Conservation (phyloP, 805 yeast genomes). For the Debaryomyces castellii region DNA sequence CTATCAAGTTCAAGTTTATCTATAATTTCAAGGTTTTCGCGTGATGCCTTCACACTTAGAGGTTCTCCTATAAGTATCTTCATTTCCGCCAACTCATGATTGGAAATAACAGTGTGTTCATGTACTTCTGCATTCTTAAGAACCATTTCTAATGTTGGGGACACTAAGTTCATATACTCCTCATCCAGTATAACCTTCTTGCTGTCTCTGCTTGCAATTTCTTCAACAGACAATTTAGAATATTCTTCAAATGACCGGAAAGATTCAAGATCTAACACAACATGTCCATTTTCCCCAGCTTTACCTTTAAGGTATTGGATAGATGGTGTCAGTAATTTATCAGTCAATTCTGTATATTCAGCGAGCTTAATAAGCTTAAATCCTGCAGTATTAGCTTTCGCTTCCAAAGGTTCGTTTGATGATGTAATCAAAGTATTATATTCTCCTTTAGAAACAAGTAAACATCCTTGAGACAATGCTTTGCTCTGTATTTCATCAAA, state of each 20-base stretch:
- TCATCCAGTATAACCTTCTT: constrained; percentile 1
- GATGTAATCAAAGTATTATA: constrained; percentile 9
- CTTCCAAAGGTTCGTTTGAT: constrained; percentile 11
- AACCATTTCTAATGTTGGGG: constrained; percentile 21
- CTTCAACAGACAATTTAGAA: background rate
- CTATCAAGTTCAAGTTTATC: constrained; percentile 4
- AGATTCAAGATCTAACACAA: constrained; percentile 1
- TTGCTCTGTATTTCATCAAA: constrained; percentile 7
- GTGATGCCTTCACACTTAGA: constrained; percentile 12
- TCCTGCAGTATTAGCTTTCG: constrained; percentile 6
- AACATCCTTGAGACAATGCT: constrained; percentile 9
- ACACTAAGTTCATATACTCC: constrained; percentile 1
- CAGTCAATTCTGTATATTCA: constrained; percentile 21
- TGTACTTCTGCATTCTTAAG: constrained; percentile 19
- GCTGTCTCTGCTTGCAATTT: constrained; percentile 2
- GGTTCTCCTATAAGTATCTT: constrained; percentile 11
- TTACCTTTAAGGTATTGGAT: constrained; percentile 21
- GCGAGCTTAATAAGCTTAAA: constrained; percentile 10
- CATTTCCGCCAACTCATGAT: constrained; percentile 3
- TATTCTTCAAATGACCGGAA: background rate
- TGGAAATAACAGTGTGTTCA: constrained; percentile 8
- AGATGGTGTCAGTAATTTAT: constrained; percentile 16
- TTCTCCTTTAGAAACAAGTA: constrained; percentile 11
- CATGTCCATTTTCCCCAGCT: constrained; percentile 16
- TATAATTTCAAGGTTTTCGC: constrained; percentile 12